These are phyloP conservation scores for Globisporangium radiosum DNA, from an alignment of 352 stramenopile species.

Conservation along the genomic window DNA sequence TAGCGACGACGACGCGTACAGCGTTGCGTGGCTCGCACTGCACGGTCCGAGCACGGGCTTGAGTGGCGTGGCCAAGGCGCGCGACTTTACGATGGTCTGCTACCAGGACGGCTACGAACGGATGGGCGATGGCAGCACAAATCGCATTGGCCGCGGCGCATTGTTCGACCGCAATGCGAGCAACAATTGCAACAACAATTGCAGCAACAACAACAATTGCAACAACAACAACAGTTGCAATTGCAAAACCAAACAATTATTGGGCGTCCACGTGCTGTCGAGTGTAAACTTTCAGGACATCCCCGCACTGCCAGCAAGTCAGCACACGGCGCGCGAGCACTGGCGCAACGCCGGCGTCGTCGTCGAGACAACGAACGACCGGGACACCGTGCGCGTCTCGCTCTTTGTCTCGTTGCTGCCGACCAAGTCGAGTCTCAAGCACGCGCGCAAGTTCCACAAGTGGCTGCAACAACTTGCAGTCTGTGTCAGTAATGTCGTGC, in stretches of 20 bases:
- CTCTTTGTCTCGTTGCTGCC: constrained; percentile 56
- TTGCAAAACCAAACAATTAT: constrained; percentile 10
- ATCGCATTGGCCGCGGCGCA: constrained; percentile 17
- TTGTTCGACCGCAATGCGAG: constrained; percentile 13
- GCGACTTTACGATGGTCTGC: constrained; percentile 64
- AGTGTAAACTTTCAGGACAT: constrained; percentile 68
- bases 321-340: constrained; percentile 42
- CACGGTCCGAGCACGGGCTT: constrained; percentile 25
- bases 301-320: constrained; percentile 35
- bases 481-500: constrained; percentile 26
- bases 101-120: constrained; percentile 63
- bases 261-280: constrained; percentile 49
- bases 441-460: constrained; percentile 44
- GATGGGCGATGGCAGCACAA: constrained; percentile 21
- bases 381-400: constrained; percentile 35
- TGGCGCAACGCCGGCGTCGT: constrained; percentile 63
- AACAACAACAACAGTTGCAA: background rate
- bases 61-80: constrained; percentile 27
- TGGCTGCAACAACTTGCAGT: constrained; percentile 44
- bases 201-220: background rate
- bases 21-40: constrained; percentile 61
- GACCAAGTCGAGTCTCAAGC: constrained; percentile 32
- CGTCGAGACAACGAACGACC: constrained; percentile 39
- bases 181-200: background rate
- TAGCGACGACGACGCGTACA: constrained; percentile 61